Percentiles rank a stretch among this genome's conserved stretches.
phyloP scores from a whole-genome alignment of 306 rosid species.

The Quercus robur region DNA sequence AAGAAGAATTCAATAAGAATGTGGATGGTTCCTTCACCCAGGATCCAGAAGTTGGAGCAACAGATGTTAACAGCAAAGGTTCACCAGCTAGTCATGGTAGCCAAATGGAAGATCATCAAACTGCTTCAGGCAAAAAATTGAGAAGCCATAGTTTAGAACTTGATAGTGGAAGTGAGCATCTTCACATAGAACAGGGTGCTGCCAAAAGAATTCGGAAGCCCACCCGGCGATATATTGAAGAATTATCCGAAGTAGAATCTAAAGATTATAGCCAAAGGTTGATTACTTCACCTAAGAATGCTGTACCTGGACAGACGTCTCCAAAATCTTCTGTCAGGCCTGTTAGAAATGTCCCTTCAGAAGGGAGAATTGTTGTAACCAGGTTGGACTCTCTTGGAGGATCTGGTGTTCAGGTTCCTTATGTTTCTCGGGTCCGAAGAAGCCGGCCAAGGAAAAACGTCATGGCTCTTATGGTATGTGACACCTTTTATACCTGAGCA shows the following conservation, averaged over 20 bases:
- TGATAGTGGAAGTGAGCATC: slow-evolving; percentile 51
- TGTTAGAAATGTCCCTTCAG: slow-evolving; percentile 45
- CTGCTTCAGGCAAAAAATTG: slow-evolving; percentile 38
- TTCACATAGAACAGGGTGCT: slow-evolving; percentile 48
- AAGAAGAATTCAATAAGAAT: slow-evolving; percentile 41
- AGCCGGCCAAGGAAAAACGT: slow-evolving; percentile 89
- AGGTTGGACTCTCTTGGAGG: slow-evolving; percentile 85
- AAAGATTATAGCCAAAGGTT: slow-evolving; percentile 53
- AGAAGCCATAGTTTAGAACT: slow-evolving; percentile 39
- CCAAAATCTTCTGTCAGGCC: slow-evolving; percentile 38
- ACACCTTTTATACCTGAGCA: slow-evolving; percentile 16
- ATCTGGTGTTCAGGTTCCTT: slow-evolving; percentile 73
- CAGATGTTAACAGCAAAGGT: slow-evolving; percentile 32
- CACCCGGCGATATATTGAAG: slow-evolving; percentile 95
- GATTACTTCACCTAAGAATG: slow-evolving; percentile 34
- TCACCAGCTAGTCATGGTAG: slow-evolving; percentile 36
- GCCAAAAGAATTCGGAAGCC: slow-evolving; percentile 90
- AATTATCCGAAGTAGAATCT: slow-evolving; percentile 78
- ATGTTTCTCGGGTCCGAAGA: slow-evolving; percentile 84
- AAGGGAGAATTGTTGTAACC: slow-evolving; percentile 54
- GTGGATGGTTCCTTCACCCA: slow-evolving; percentile 28
- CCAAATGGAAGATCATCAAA: slow-evolving; percentile 43
- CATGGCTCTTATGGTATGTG: slow-evolving; percentile 70
- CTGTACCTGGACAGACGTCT: slow-evolving; percentile 39
- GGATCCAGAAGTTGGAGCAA: slow-evolving; percentile 30